These are phyloP conservation scores for Hypoxylon crocopeplum DNA, from an alignment of 495 filamentous ascomycete species.

Conservation along the genomic window DNA sequence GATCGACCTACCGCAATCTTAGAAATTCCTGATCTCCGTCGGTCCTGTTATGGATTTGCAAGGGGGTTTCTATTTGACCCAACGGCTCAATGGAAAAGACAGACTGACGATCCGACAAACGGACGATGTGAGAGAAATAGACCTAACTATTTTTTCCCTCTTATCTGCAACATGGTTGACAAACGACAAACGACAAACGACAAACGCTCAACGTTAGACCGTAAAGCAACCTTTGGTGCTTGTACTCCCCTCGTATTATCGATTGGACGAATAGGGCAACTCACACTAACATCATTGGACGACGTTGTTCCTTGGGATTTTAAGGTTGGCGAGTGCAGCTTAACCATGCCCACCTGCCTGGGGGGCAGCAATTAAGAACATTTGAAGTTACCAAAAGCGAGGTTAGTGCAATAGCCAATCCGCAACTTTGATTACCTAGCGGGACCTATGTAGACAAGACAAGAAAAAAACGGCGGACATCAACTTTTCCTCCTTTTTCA, in stretches of 20 bases:
- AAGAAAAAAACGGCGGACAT: slow-evolving; percentile 6
- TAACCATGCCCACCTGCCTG: slow-evolving; percentile 11
- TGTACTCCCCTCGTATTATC: background rate
- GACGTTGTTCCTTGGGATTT: slow-evolving; percentile 1
- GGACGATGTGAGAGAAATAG: background rate
- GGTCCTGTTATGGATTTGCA: slow-evolving; percentile 29
- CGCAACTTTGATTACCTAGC: too few relatives aligned
- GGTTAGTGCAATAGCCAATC: slow-evolving; percentile 1
- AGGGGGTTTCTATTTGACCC: slow-evolving; percentile 12
- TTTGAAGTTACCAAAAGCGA: background rate
- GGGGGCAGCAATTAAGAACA: background rate
- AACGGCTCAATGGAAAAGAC: slow-evolving; percentile 1
- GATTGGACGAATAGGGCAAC: slow-evolving; percentile 20
- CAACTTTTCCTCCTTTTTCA: background rate
- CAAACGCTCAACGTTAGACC: background rate
- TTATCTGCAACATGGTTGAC: background rate
- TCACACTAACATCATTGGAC: background rate
- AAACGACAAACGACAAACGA: slow-evolving; percentile 1
- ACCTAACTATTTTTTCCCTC: too few relatives aligned
- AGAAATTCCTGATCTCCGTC: slow-evolving; percentile 27
- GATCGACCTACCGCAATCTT: slow-evolving; percentile 38
- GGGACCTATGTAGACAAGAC: too few relatives aligned
- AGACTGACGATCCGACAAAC: too few relatives aligned
- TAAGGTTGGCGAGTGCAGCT: slow-evolving; percentile 19
- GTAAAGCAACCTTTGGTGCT: background rate